Conservation (phyloP, 1,284 basidiomycete species). For the Rhodotorula sp. region DNA sequence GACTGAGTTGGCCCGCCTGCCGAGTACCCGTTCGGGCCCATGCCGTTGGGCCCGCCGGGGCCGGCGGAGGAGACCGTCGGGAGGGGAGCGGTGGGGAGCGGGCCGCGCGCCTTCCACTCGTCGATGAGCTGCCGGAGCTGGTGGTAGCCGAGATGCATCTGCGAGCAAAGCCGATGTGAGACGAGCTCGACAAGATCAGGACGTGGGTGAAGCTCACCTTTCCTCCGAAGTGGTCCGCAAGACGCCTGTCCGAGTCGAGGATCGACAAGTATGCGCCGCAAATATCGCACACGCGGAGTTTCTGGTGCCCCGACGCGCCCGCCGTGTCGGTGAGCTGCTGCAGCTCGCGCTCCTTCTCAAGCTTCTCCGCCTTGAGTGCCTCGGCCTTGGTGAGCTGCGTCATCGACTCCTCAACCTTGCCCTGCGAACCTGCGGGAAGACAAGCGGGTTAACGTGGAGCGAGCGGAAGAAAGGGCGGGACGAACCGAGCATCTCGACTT, state of each 20-base stretch:
- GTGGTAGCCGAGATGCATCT: conserved; percentile 99
- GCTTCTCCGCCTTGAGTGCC: conserved; percentile 93
- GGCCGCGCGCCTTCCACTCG: conserved; percentile 58
- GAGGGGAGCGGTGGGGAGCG: conserved; percentile 44
- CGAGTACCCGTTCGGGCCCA: conserved; percentile 1
- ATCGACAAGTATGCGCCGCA: conserved; percentile 98
- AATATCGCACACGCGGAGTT: conserved; percentile 97
- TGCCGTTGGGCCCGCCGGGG: not conserved
- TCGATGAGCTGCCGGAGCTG: conserved; percentile 90
- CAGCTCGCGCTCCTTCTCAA: conserved; percentile 94
- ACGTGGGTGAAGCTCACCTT: conserved; percentile 64
- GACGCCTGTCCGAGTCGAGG: conserved; percentile 94
- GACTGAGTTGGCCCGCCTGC: not conserved
- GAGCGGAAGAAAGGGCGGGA: conserved; percentile 15
- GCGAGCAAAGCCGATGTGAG: not conserved
- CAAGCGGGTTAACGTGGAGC: conserved; percentile 2
- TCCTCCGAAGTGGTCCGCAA: conserved; percentile 99
- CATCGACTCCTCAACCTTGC: conserved; percentile 98
- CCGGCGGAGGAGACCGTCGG: conserved; percentile 47
- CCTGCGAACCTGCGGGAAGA: conserved; percentile 51
- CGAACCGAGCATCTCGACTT: conserved; percentile 89
- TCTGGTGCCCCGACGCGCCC: conserved; percentile 97
- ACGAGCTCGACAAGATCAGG: not conserved
- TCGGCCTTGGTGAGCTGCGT: conserved; percentile 96
- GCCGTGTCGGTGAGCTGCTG: conserved; percentile 97